These are phyloP conservation scores for Fusarium sp. DNA, from an alignment of 2,329 filamentous ascomycete genomes.

Conservation along the genomic window DNA sequence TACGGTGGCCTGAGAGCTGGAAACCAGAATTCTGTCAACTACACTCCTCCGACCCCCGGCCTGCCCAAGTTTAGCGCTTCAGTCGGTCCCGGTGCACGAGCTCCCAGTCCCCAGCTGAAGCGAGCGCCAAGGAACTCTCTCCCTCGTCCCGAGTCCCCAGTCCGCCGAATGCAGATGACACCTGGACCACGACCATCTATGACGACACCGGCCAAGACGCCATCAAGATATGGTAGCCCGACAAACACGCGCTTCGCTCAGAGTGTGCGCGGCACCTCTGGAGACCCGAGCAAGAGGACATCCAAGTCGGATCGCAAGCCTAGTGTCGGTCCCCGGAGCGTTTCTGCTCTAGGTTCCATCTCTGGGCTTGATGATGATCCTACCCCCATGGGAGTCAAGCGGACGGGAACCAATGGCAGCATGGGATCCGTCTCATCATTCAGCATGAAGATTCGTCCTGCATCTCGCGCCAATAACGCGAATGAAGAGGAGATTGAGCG, in stretches of 20 bases:
- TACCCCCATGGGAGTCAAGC: slow-evolving; percentile 64
- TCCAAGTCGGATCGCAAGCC: slow-evolving; percentile 61
- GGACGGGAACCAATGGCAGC: slow-evolving; percentile 66
- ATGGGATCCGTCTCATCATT: slow-evolving; percentile 67
- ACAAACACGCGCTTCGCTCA: slow-evolving; percentile 70
- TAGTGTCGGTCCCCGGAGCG: slow-evolving; percentile 68
- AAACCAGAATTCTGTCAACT: slow-evolving; percentile 69
- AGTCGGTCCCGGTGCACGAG: slow-evolving; percentile 76
- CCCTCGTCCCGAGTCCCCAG: slow-evolving; percentile 88
- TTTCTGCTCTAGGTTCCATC: slow-evolving; percentile 67
- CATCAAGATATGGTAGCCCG: slow-evolving; percentile 53
- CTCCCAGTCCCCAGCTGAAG: slow-evolving; percentile 78
- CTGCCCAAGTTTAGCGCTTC: slow-evolving; percentile 90
- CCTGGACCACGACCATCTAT: slow-evolving; percentile 69
- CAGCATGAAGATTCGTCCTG: slow-evolving; percentile 63
- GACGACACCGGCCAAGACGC: slow-evolving; percentile 58
- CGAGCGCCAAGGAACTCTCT: slow-evolving; percentile 77
- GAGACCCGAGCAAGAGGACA: slow-evolving; percentile 70
- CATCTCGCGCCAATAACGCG: slow-evolving; percentile 62
- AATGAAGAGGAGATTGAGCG: slow-evolving; percentile 80
- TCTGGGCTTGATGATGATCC: slow-evolving; percentile 69
- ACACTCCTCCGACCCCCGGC: slow-evolving; percentile 73
- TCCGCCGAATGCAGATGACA: slow-evolving; percentile 75
- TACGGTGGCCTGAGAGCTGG: slow-evolving; percentile 65
- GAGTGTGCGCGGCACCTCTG: slow-evolving; percentile 70